Evolutionary conservation across 1,284 basidiomycete species (phyloP).

Genomic region (Ceratobasidium sp.): DNA sequence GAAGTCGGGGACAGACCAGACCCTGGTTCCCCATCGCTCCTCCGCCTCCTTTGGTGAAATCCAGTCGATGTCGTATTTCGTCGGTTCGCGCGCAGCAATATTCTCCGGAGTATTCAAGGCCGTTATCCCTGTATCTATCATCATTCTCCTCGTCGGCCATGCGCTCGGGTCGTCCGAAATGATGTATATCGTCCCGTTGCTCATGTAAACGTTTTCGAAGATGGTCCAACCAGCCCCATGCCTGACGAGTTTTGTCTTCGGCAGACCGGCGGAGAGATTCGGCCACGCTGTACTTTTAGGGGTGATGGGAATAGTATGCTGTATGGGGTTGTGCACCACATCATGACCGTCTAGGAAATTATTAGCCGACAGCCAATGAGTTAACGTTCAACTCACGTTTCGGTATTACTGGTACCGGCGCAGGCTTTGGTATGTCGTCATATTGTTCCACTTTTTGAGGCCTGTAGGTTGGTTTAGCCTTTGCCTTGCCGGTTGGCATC

Average conservation of each 20-base stretch:
- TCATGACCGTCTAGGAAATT: constrained; percentile 23
- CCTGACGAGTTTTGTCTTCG: constrained; percentile 40
- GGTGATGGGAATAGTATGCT: neutral
- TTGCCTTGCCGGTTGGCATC: neutral
- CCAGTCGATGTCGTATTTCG: constrained; percentile 43
- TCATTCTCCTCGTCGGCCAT: constrained; percentile 43
- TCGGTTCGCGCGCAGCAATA: constrained; percentile 46
- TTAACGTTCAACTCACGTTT: constrained; percentile 25
- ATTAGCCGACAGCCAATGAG: neutral
- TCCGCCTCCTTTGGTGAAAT: constrained; percentile 43
- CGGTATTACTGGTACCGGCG: constrained; percentile 23
- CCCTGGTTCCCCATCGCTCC: constrained; percentile 40
- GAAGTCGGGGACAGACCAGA: constrained; percentile 45
- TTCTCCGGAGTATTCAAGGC: constrained; percentile 45
- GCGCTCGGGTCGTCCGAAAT: constrained; percentile 30
- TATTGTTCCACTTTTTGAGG: constrained; percentile 20
- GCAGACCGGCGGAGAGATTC: constrained; percentile 31
- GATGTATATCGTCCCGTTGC: constrained; percentile 45
- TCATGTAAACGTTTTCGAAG: constrained; percentile 50
- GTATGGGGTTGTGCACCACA: constrained; percentile 23
- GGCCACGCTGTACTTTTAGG: constrained; percentile 27
- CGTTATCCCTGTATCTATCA: constrained; percentile 45
- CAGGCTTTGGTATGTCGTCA: constrained; percentile 29
- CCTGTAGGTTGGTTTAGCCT: neutral
- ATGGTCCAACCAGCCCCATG: constrained; percentile 49